Conservation (phyloP, 2,329 filamentous ascomycete genomes). For the Colletotrichum caudatum region DNA sequence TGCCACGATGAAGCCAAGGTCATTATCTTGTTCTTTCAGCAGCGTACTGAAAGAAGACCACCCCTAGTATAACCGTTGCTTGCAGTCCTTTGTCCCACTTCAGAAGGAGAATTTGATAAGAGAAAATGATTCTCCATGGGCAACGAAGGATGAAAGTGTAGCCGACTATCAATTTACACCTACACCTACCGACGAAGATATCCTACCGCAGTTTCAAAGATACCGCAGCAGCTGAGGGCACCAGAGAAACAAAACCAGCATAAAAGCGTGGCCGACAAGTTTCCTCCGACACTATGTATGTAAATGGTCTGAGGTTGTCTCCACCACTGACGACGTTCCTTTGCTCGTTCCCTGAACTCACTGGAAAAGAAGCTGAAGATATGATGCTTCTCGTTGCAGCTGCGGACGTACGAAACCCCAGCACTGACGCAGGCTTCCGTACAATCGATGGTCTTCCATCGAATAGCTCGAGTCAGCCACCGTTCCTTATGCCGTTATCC, state of each 20-base stretch:
- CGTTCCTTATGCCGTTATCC: too few species aligned
- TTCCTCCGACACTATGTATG: not conserved
- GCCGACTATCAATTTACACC: too few species aligned
- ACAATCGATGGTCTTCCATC: too few species aligned
- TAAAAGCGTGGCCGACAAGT: not conserved
- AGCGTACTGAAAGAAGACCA: not conserved
- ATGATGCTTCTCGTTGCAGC: not conserved
- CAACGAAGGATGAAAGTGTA: too few species aligned
- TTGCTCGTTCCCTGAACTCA: not conserved
- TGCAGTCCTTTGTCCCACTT: not conserved
- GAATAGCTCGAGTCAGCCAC: not conserved
- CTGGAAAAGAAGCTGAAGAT: not conserved
- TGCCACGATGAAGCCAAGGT: not conserved
- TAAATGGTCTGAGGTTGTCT: too few species aligned
- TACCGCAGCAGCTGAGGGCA: too few species aligned
- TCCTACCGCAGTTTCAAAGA: not conserved
- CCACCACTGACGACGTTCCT: not conserved
- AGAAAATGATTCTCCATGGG: not conserved
- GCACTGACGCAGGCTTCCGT: not conserved
- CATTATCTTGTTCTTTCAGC: not conserved
- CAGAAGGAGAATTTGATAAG: not conserved
- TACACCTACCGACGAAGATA: too few species aligned
- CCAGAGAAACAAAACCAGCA: not conserved
- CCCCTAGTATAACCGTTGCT: rapidly evolving
- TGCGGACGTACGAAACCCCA: not conserved